phyloP scores from a whole-genome alignment of 2,329 filamentous ascomycete species.

The Keithomyces neogunnii region DNA sequence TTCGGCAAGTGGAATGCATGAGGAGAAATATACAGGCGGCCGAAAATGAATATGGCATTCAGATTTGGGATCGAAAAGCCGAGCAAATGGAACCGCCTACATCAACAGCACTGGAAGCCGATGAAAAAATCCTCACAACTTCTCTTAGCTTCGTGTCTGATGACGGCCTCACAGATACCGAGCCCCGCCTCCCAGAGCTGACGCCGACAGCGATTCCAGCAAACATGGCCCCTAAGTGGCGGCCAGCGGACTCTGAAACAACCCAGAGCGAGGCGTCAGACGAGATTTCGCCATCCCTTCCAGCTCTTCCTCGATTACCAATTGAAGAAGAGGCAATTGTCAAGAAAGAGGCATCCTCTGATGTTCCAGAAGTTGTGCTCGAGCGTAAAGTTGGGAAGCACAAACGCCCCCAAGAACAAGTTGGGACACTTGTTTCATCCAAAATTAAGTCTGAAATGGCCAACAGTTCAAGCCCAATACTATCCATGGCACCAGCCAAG shows the following conservation, averaged over 20 bases:
- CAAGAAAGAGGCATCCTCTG: conserved; percentile 47
- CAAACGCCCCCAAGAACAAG: conserved; percentile 23
- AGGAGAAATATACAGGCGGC: conserved; percentile 34
- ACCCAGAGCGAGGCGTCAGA: conserved; percentile 20
- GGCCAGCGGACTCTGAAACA: conserved; percentile 14
- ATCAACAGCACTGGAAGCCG: conserved; percentile 3
- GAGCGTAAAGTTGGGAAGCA: conserved; percentile 41
- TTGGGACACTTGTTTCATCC: conserved; percentile 14
- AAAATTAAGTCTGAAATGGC: conserved; percentile 34
- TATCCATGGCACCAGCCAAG: conserved; percentile 11
- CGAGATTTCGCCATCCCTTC: conserved; percentile 14
- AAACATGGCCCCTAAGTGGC: not conserved
- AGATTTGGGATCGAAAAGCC: conserved; percentile 15
- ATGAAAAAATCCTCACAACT: conserved; percentile 1
- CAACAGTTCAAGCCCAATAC: conserved; percentile 21
- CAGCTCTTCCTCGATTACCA: conserved; percentile 11
- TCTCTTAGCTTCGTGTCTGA: conserved; percentile 5
- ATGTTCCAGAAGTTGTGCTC: conserved; percentile 40
- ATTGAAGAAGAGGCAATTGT: conserved; percentile 16
- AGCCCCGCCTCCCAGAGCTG: conserved; percentile 3
- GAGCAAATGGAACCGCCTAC: conserved; percentile 3
- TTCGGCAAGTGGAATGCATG: conserved; percentile 32
- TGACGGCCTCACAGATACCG: not conserved
- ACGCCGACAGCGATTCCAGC: not conserved
- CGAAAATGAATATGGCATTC: conserved; percentile 28